A percentile compares a stretch with the other conserved stretches of the same genome.
These are phyloP conservation scores for Xanthoconium separans DNA, from an alignment of 1,284 basidiomycete species.

Conservation along the genomic window DNA sequence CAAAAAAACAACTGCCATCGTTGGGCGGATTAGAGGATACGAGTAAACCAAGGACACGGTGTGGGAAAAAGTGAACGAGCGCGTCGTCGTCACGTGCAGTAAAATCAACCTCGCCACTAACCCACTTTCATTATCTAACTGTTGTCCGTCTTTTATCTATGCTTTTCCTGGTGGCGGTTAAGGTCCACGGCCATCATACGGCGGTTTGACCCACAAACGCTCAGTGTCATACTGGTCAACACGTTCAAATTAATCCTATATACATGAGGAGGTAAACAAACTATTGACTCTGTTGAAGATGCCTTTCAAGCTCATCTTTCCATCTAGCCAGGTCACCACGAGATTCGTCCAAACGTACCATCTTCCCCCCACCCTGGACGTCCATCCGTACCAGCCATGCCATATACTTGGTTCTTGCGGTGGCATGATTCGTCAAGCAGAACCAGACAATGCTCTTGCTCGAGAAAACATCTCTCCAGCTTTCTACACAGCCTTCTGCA, in stretches of 20 bases:
- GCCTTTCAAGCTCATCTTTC: constrained; percentile 21
- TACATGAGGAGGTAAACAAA: background rate
- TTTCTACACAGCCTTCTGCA: constrained; percentile 54
- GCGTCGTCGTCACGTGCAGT: constrained; percentile 20
- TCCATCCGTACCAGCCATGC: constrained; percentile 29
- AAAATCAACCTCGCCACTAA: constrained; percentile 9
- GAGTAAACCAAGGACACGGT: background rate
- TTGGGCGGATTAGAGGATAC: background rate
- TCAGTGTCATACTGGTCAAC: too few species aligned
- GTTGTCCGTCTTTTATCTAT: too few species aligned
- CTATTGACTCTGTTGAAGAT: constrained; percentile 11
- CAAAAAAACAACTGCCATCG: constrained; percentile 6
- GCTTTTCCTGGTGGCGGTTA: too few species aligned
- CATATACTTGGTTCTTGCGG: constrained; percentile 22
- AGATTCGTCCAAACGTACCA: constrained; percentile 48
- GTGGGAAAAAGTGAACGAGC: background rate
- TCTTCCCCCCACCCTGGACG: constrained; percentile 34
- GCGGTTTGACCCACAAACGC: too few species aligned
- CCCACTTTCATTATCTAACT: too few species aligned
- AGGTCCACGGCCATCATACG: too few species aligned
- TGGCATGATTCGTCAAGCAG: constrained; percentile 47
- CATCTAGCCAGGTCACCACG: constrained; percentile 31
- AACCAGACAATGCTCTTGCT: constrained; percentile 58
- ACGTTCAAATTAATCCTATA: background rate
- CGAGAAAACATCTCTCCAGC: constrained; percentile 43